phyloP scores from a whole-genome alignment of 352 stramenopile genomes.

The Phytophthora boehmeriae region DNA sequence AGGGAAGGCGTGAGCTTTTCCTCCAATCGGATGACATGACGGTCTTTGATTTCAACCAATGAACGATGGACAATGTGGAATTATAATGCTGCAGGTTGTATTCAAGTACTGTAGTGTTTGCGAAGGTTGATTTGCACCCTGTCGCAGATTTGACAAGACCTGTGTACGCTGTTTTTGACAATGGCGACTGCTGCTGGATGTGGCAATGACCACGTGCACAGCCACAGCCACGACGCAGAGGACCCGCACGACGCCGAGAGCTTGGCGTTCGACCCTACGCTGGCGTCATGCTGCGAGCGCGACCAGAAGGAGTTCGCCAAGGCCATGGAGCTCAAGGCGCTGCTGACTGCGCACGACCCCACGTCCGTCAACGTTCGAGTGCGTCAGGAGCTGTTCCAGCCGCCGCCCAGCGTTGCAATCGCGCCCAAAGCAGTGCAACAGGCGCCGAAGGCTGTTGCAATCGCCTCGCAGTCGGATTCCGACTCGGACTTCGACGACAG shows the following conservation, averaged over 20 bases:
- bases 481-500: slow-evolving; percentile 48
- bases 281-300: slow-evolving; percentile 70
- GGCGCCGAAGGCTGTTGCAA: no score
- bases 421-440: not conserved
- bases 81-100: not conserved
- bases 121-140: no score
- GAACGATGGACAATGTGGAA: not conserved
- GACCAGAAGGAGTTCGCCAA: slow-evolving; percentile 63
- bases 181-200: no score
- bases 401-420: slow-evolving; percentile 17
- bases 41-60: not conserved
- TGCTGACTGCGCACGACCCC: slow-evolving; percentile 63
- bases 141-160: no score
- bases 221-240: slow-evolving; percentile 22
- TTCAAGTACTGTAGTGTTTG: no score
- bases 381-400: slow-evolving; percentile 66
- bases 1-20: not conserved
- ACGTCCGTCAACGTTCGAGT: slow-evolving; percentile 55
- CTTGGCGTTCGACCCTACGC: slow-evolving; percentile 58
- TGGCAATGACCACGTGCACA: slow-evolving; percentile 26
- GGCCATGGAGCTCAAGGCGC: slow-evolving; percentile 66
- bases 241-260: slow-evolving; percentile 33
- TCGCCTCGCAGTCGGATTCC: slow-evolving; percentile 30
- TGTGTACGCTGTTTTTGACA: no score
- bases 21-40: not conserved